These are phyloP conservation scores for Neonectria hederae DNA, from an alignment of 2,329 filamentous ascomycete genomes.

Conservation along the genomic window DNA sequence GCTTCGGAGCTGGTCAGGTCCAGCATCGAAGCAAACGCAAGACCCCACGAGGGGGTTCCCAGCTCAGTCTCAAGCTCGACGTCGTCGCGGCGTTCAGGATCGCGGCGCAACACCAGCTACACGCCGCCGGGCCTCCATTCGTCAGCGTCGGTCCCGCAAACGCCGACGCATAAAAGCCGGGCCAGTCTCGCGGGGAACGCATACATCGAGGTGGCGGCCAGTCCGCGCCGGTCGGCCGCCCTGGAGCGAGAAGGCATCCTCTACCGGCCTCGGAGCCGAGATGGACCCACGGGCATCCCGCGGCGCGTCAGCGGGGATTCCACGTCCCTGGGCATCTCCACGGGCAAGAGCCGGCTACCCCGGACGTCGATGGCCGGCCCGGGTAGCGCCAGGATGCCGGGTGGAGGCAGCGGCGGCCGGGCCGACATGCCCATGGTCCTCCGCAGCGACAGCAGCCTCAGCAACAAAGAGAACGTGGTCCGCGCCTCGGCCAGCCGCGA, in stretches of 20 bases:
- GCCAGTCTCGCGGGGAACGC: constrained; percentile 51
- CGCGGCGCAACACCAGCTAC: constrained; percentile 62
- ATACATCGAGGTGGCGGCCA: constrained; percentile 64
- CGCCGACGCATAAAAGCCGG: constrained; percentile 58
- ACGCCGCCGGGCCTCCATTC: constrained; percentile 64
- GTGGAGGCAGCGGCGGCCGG: constrained; percentile 27
- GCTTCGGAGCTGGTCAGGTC: constrained; percentile 78
- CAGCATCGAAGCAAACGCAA: constrained; percentile 55
- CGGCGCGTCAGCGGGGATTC: constrained; percentile 56
- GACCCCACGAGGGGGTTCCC: constrained; percentile 49
- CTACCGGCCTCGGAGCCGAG: constrained; percentile 55
- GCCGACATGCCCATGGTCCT: constrained; percentile 46
- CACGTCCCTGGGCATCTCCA: constrained; percentile 36
- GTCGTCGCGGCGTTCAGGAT: constrained; percentile 51
- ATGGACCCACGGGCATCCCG: constrained; percentile 54
- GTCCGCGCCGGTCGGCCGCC: constrained; percentile 52
- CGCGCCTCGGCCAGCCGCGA: constrained; percentile 38
- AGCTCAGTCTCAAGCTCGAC: constrained; percentile 46
- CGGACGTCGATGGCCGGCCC: constrained; percentile 49
- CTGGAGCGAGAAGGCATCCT: constrained; percentile 54
- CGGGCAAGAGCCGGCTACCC: constrained; percentile 52
- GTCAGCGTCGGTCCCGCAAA: constrained; percentile 60
- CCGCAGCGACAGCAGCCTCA: constrained; percentile 52
- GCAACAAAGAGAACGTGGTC: constrained; percentile 52
- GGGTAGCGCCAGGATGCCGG: constrained; percentile 33